Conservation (phyloP, 2,329 filamentous ascomycete species). For the Pseudocercospora macadamiae region DNA sequence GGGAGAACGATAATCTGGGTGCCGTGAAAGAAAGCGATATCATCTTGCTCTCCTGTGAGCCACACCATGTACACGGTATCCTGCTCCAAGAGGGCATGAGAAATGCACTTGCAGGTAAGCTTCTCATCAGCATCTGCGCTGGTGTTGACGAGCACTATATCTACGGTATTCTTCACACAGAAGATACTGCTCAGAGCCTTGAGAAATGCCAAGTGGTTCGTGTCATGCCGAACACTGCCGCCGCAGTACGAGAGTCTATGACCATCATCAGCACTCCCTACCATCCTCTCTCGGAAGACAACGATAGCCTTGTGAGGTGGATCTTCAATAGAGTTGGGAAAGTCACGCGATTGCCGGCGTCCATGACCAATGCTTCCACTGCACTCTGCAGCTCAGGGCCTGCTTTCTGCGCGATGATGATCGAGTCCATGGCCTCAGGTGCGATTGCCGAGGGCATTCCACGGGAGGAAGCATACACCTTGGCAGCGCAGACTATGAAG, state of each 20-base stretch:
- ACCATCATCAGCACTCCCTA: slow-evolving; percentile 69
- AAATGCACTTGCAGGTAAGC: slow-evolving; percentile 74
- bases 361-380: slow-evolving; percentile 72
- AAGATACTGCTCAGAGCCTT: slow-evolving; percentile 47
- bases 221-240: slow-evolving; percentile 84
- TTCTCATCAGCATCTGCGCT: slow-evolving; percentile 79
- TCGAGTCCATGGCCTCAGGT: slow-evolving; percentile 76
- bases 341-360: slow-evolving; percentile 67
- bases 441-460: slow-evolving; percentile 79
- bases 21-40: slow-evolving; percentile 71
- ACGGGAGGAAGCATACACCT: slow-evolving; percentile 70
- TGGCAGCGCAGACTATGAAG: slow-evolving; percentile 80
- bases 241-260: slow-evolving; percentile 78
- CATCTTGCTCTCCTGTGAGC: slow-evolving; percentile 79
- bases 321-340: slow-evolving; percentile 76
- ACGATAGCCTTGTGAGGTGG: slow-evolving; percentile 67
- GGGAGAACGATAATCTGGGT: slow-evolving; percentile 71
- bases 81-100: slow-evolving; percentile 69
- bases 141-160: slow-evolving; percentile 70
- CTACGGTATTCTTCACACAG: slow-evolving; percentile 59
- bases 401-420: slow-evolving; percentile 74
- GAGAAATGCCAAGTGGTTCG: slow-evolving; percentile 68
- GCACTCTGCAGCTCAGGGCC: slow-evolving; percentile 75
- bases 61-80: slow-evolving; percentile 71
- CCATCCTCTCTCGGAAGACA: slow-evolving; percentile 47